These are phyloP conservation scores for Monosporascus sp. DNA, from an alignment of 2,329 filamentous ascomycete species.

Conservation along the genomic window DNA sequence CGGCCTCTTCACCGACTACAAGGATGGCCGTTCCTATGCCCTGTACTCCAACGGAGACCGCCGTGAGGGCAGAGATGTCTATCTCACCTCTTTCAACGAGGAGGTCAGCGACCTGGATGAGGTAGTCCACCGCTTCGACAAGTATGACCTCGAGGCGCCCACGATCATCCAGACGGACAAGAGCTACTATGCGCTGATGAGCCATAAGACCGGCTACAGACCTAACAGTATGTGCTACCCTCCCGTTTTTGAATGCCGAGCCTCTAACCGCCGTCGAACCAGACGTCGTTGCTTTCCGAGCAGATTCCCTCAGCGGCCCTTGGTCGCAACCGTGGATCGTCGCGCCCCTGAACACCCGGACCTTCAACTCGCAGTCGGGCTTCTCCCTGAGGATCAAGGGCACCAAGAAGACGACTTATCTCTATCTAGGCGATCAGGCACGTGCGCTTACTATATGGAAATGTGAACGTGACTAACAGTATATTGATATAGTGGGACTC, in stretches of 20 bases:
- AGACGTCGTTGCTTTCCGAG: conserved; percentile 50
- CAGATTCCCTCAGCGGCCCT: conserved; percentile 42
- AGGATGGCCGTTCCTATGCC: conserved; percentile 49
- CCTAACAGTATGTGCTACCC: conserved; percentile 39
- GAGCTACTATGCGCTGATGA: conserved; percentile 57
- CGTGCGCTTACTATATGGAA: neutral
- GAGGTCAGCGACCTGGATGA: conserved; percentile 45
- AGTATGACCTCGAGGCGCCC: conserved; percentile 55
- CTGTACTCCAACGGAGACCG: conserved; percentile 56
- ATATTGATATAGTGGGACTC: conserved; percentile 38
- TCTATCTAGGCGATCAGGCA: conserved; percentile 44
- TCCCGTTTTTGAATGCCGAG: too few species aligned
- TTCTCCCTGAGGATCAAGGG: conserved; percentile 43
- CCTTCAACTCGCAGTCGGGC: conserved; percentile 48
- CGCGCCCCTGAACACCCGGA: conserved; percentile 43
- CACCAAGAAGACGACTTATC: conserved; percentile 40
- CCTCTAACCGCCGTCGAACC: neutral
- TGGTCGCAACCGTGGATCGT: conserved; percentile 52
- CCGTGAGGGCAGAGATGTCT: conserved; percentile 49
- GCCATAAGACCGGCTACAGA: conserved; percentile 58
- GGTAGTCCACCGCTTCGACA: conserved; percentile 50
- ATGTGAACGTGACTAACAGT: neutral
- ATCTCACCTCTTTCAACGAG: conserved; percentile 48
- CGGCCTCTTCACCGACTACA: conserved; percentile 55
- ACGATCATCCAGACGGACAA: conserved; percentile 55